Conservation (phyloP, 495 filamentous ascomycete genomes). For the Daldinia concentrica region DNA sequence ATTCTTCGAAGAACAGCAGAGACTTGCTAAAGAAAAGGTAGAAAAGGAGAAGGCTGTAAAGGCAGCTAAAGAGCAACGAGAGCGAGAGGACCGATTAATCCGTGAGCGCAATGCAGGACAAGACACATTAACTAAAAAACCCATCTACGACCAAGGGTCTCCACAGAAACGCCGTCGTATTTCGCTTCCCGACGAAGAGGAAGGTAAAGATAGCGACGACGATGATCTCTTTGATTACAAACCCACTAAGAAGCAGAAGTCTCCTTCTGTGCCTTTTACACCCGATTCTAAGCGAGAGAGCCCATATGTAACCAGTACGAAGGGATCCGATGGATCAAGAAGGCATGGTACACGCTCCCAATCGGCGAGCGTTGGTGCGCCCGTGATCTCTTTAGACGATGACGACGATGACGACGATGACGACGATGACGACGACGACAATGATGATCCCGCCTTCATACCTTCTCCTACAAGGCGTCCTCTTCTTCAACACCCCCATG, state of each 20-base stretch:
- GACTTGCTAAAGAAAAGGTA: slow-evolving; percentile 47
- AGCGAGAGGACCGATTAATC: slow-evolving; percentile 33
- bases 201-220: slow-evolving; percentile 19
- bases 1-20: slow-evolving; percentile 67
- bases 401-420: slow-evolving; percentile 36
- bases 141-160: slow-evolving; percentile 44
- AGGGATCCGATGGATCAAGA: slow-evolving; percentile 2
- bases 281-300: slow-evolving; percentile 18
- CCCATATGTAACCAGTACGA: slow-evolving; percentile 6
- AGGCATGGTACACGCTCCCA: slow-evolving; percentile 12
- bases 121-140: slow-evolving; percentile 25
- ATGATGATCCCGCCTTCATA: slow-evolving; percentile 11
- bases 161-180: slow-evolving; percentile 42
- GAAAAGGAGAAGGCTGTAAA: slow-evolving; percentile 45
- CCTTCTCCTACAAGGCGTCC: slow-evolving; percentile 3
- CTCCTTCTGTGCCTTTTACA: slow-evolving; percentile 31
- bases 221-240: slow-evolving; percentile 20
- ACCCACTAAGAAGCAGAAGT: slow-evolving; percentile 18
- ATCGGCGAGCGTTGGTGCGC: slow-evolving; percentile 13
- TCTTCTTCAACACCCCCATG: background rate
- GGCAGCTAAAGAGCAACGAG: slow-evolving; percentile 41
- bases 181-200: slow-evolving; percentile 35
- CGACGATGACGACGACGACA: slow-evolving; percentile 34
- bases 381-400: slow-evolving; percentile 26
- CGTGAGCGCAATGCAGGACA: slow-evolving; percentile 46